Evolutionary conservation across 2,329 filamentous ascomycete genomes (phyloP).

Genomic region (Penicillium sp.): DNA sequence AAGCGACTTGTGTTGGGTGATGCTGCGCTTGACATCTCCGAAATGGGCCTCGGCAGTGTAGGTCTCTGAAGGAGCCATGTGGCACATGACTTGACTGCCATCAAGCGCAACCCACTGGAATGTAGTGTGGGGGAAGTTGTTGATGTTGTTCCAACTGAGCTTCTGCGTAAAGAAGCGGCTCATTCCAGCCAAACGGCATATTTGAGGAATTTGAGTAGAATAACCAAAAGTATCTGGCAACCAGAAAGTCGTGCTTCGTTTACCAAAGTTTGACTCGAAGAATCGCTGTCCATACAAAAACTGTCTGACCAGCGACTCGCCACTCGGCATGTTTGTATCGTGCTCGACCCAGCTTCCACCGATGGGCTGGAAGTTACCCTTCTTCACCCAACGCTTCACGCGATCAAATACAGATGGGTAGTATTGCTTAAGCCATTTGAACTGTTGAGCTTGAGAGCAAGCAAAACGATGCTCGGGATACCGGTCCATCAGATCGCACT

Average conservation of each 20-base stretch:
- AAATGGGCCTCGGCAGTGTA: slow-evolving; percentile 95
- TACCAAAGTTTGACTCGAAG: slow-evolving; percentile 89
- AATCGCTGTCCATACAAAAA: slow-evolving; percentile 95
- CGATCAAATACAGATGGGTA: slow-evolving; percentile 88
- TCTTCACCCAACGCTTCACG: slow-evolving; percentile 85
- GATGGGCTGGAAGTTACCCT: slow-evolving; percentile 89
- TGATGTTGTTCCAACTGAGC: slow-evolving; percentile 99
- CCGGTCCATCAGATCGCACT: slow-evolving; percentile 90
- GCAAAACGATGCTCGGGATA: slow-evolving; percentile 93
- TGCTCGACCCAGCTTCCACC: slow-evolving; percentile 99
- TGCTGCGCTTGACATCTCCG: slow-evolving; percentile 85
- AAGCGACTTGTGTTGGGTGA: slow-evolving; percentile 91
- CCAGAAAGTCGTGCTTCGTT: slow-evolving; percentile 91
- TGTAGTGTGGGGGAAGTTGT: slow-evolving; percentile 96
- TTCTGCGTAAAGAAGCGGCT: slow-evolving; percentile 96
- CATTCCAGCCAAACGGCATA: slow-evolving; percentile 95
- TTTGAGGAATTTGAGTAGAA: slow-evolving; percentile 87
- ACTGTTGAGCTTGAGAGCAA: slow-evolving; percentile 93
- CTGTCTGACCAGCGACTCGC: slow-evolving; percentile 88
- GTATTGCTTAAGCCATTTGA: slow-evolving; percentile 89
- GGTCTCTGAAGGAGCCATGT: slow-evolving; percentile 94
- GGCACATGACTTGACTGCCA: slow-evolving; percentile 93
- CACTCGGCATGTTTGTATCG: slow-evolving; percentile 95
- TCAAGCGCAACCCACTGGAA: slow-evolving; percentile 98
- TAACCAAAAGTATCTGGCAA: slow-evolving; percentile 98